Evolutionary conservation across 768 basidiomycete genomes (phyloP), one percentile per base, ranked within the genome.

Genomic region (Leccinum incarnatum): DNA sequence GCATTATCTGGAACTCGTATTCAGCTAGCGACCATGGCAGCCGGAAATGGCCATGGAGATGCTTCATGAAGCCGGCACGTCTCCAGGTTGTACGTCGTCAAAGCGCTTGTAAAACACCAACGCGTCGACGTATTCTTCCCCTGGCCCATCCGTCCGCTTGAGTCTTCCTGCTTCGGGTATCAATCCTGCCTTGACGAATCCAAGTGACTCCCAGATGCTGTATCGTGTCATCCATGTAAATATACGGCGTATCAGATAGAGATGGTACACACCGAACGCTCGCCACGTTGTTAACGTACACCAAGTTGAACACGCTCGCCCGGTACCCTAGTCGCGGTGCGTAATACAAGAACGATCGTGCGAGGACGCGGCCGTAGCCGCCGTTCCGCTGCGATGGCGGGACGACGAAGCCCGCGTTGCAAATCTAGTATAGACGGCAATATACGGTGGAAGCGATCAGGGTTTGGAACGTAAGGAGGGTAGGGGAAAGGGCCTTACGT

Each of bases 351-450:
- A 84, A 97, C 3, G 91, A 91, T 59, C 79, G 81, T 3, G 89
- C 93, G 37, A 98, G 82, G 7, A 83, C 76, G 45, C 76, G 74
- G 17, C 94, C 95, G 65, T 88, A 84, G 30, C 88, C 86, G 36
- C 77, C 74, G 2, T 84, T 84, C 25, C 92, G 81, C 32, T 86
- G 83, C 0, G 66, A 66, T 5, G 82, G 78, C 21, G 88, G 83
- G 7, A 95, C 86, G 36, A 96, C 78, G 74, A 97, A 97, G 3
- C 95, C 95, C 4, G 83, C 93, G 65, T 96, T 97, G 75, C 92
- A 93, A 60, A 90, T 89, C 88, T 92, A 36, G 40, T 34, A 34
- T 34, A 34, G 12, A 14, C 32, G 32, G 32, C 40, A 49, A 15
- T 17, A 40, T 14, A 14, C 8, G 48, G 40, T 42, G 52, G 21